Evolutionary conservation across 2,329 filamentous ascomycete species (phyloP).

Genomic region (Mycosphaerella arachidis): DNA sequence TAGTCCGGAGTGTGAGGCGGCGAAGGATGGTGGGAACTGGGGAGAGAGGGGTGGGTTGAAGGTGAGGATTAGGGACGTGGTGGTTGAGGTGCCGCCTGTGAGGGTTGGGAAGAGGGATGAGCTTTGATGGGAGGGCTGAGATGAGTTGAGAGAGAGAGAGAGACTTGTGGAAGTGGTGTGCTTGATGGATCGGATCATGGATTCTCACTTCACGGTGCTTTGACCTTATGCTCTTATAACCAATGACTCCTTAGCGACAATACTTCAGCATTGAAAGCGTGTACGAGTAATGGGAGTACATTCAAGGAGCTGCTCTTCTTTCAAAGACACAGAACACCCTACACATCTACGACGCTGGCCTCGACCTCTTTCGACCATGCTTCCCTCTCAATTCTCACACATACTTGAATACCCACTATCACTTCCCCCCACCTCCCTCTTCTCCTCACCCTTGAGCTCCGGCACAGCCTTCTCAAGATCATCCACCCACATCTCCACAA

Average conservation of each 20-base stretch:
- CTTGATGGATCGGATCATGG: neutral
- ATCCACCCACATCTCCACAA: slow-evolving; percentile 5
- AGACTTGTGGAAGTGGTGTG: neutral
- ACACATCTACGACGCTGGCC: too few species aligned
- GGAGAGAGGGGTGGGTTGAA: neutral
- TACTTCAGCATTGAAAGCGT: too few species aligned
- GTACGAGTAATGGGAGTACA: too few species aligned
- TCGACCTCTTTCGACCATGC: neutral
- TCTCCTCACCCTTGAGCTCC: neutral
- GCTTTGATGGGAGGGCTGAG: neutral
- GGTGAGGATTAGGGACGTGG: neutral
- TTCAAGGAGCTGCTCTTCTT: too few species aligned
- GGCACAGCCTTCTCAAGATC: slow-evolving; percentile 7
- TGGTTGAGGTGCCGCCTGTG: neutral
- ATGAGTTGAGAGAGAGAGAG: neutral
- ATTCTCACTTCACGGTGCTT: too few species aligned
- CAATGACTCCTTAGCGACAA: too few species aligned
- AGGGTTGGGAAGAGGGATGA: neutral
- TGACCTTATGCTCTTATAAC: too few species aligned
- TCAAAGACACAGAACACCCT: too few species aligned
- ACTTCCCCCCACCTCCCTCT: neutral
- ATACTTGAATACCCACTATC: neutral
- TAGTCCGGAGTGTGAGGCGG: neutral
- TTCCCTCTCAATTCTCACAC: neutral
- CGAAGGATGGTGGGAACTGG: neutral